Evolutionary conservation across 768 basidiomycete species (phyloP).

Genomic region (Podaxis sp.): DNA sequence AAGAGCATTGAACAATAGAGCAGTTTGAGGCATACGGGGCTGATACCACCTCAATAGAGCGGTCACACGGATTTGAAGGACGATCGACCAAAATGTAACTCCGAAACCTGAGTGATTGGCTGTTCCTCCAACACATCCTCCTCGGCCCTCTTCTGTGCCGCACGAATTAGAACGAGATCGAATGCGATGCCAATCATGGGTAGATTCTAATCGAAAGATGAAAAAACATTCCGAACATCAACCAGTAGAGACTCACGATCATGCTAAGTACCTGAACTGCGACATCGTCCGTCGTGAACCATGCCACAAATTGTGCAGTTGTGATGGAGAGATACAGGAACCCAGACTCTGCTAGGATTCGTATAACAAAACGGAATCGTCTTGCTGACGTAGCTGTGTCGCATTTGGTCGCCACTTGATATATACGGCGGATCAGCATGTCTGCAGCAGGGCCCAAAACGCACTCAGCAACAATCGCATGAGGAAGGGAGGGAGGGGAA

Average conservation of each 20-base stretch:
- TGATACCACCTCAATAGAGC: background rate
- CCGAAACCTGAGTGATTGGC: background rate
- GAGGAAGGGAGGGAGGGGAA: background rate
- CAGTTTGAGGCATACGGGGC: background rate
- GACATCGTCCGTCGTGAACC: background rate
- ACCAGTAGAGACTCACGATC: background rate
- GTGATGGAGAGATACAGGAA: conserved; percentile 5
- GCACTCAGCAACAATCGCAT: background rate
- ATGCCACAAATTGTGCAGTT: conserved; percentile 6
- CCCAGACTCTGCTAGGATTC: conserved; percentile 9
- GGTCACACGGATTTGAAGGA: background rate
- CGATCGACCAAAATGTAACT: background rate
- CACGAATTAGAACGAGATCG: conserved; percentile 6
- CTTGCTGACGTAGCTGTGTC: background rate
- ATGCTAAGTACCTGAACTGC: background rate
- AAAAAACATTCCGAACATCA: too few species aligned
- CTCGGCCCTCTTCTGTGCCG: background rate
- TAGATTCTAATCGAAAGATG: background rate
- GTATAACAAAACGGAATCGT: background rate
- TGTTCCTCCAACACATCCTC: background rate
- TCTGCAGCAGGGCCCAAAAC: background rate
- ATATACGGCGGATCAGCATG: background rate
- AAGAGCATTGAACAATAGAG: background rate
- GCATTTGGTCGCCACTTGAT: background rate
- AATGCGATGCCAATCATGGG: conserved; percentile 4